Base-by-base conservation (phyloP, 768 basidiomycete species). In the Daedaleopsis nitida region DNA sequence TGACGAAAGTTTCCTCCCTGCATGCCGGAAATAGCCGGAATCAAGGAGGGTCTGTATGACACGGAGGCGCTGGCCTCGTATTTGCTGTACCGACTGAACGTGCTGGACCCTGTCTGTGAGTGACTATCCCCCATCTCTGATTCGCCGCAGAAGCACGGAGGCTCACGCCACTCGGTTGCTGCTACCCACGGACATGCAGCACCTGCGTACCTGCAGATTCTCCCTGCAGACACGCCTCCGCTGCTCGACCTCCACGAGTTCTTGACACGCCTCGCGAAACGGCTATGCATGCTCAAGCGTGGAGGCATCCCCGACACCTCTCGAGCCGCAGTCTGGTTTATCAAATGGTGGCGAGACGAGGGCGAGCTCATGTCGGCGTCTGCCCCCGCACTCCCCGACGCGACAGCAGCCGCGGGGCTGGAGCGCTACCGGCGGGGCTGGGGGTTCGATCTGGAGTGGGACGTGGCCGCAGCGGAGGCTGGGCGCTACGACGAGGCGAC, bases 31-130 rank as follows among this genome's bases (percentile, higher is more conserved):
- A 65, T 71, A 94, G 93, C 93, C 73, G 94, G 94, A 21, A 95
- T 98, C 78, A 97, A 97, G 74, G 93, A 95, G 79, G 87, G 91
- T 23, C 73, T 97, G 59, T 95, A 96, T 72, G 91, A 94, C 72
- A 80, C 85, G 63, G 92, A 96, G 72, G 80, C 88, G 2, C 80
- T 96, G 48, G 92, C 91, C 34, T 83, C 90, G 52, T 98, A 97
- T 78, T 79, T 98, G 32, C 74, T 96, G 27, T 95, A 92, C 73
- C 81, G 91, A 64, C 78, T 98, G 63, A 96, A 94, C 73, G 75
- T 89, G 44, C 79, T 93, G 58, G 83, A 92, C 73, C 88, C 89
- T 24, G 75, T 80, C 35, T 76, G 92, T 93, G 70, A 73, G 87
- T 80, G 17, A 24, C 12, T 50, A 24, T 53, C 55, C 50, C 44